Evolutionary conservation across 495 filamentous ascomycete genomes (phyloP), one percentile per base, ranked within the genome.

Genomic region (Terfezia boudieri): DNA sequence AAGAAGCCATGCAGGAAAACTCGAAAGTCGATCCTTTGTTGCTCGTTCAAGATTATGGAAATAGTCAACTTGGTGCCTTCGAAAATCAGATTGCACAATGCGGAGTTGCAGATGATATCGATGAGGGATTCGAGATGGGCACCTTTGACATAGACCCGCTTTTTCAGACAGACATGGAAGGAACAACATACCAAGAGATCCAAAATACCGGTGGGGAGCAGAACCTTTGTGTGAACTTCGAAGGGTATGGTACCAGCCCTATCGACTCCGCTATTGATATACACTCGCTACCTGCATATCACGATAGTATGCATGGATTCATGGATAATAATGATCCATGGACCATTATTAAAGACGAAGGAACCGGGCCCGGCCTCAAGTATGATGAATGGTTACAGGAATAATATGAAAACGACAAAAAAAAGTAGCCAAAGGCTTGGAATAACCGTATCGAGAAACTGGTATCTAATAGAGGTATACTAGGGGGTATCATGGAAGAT

Each of bases 1-100:
- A 46, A 46, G 41, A 46, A 14, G 41, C 8, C 12, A 46, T 46
- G 41, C 41, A 57, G 17, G 65, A 67, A 53, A 58, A 61, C 35
- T 66, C 58, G 37, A 62, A 67, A 55, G 62, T 67, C 53, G 65
- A 67, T 49, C 65, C 65, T 26, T 43, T 55, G 22, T 58, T 67
- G 26, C 57, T 66, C 1, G 59, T 36, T 12, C 46, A 53, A 17
- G 58, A 60, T 41, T 7, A 50, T 22, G 49, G 22, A 16, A 37
- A 52, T 16, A 49, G 17, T 32, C 49, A 55, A 46, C 54, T 9
- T 36, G 22, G 60, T 55, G 22, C 32, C 36, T 35, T 50, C 17
- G 37, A 58, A 51, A 46, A 55, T 43, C 36, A 64, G 16, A 36
- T 41, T 36, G 38, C 51, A 12, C 50, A 59, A 16, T 64, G 58